Evolutionary conservation across 345 rosid genomes (phyloP), one percentile per base, ranked within the genome.

Genomic region (Heritiera littoralis): DNA sequence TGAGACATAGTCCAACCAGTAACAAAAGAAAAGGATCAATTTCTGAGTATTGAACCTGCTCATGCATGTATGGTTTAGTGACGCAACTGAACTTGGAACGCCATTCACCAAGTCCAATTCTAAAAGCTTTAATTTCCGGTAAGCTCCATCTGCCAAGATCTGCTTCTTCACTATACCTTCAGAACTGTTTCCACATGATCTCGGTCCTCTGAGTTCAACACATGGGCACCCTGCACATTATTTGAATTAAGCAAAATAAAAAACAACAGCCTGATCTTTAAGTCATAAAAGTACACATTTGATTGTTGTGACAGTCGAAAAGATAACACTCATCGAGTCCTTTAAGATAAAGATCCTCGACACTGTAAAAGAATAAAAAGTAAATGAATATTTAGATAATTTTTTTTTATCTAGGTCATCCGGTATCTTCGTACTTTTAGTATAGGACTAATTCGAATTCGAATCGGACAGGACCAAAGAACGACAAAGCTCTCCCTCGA

Each of bases 71-170:
- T 51, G 93, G 91, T 82, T 93, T 90, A 35, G 93, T 92, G 81
- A 92, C 72, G 84, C 91, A 88, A 70, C 91, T 95, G 72, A 92
- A 72, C 90, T 78, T 92, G 23, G 93, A 80, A 20, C 83, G 86
- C 88, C 89, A 92, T 81, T 91, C 96, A 66, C 78, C 63, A n/a
- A 91, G 75, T 68, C 96, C 95, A 54, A 89, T 78, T 56, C 80
- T 83, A 82, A 95, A 92, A 68, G 92, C 89, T 81, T 80, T 85
- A 77, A 79, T 82, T 78, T 92, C 89, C 0, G 88, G 89, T 66
- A 93, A 85, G 58, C 81, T 93, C 97, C 98, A 89, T 73, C 73
- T 77, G 41, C 84, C 84, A 88, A 93, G 94, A 84, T 91, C 98
- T 1, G 82, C 86, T 84, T 92, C 99, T 85, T 95, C 93, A 23